Percentiles rank a stretch among this genome's conserved stretches.
Evolutionary conservation across 2,329 filamentous ascomycete species (phyloP).

Genomic region (Phaeosphaeriaceae sp.): DNA sequence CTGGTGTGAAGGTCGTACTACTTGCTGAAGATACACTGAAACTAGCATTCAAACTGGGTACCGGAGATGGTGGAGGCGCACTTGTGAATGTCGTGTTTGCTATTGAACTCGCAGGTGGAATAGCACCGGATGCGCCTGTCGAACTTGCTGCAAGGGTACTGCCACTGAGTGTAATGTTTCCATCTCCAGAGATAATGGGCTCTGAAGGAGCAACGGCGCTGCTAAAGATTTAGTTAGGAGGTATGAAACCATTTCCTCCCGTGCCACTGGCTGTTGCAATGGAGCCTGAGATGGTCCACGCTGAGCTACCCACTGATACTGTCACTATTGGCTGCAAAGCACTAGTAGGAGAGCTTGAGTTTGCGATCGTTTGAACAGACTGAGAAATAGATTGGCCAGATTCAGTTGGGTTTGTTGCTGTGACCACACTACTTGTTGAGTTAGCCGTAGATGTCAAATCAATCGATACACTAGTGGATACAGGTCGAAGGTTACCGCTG

Average conservation of each 20-base stretch:
- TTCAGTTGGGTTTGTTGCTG: too few species aligned
- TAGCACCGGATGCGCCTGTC: conserved; percentile 15
- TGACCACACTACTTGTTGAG: too few species aligned
- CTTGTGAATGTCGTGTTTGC: not conserved
- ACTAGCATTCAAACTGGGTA: conserved; percentile 2
- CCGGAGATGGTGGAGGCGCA: not conserved
- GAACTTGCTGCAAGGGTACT: conserved; percentile 3
- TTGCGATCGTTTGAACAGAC: too few species aligned
- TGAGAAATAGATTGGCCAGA: too few species aligned
- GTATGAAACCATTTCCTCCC: conserved; percentile 13
- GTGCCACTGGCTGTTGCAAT: conserved; percentile 15
- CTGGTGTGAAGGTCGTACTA: conserved; percentile 1
- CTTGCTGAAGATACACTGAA: conserved; percentile 1
- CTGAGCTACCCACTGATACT: not conserved
- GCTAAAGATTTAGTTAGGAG: conserved; percentile 5
- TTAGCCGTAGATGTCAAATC: conserved; percentile 10
- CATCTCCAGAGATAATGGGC: not conserved
- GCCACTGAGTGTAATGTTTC: not conserved
- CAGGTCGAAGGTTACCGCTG: conserved; percentile 13
- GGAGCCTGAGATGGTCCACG: not conserved
- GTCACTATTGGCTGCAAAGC: not conserved
- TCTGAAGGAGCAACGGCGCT: not conserved
- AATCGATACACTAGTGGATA: conserved; percentile 7
- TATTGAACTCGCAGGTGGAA: conserved; percentile 3
- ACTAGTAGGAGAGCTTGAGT: not conserved